phyloP scores from a whole-genome alignment of 345 rosid species.

The Reutealis trisperma region DNA sequence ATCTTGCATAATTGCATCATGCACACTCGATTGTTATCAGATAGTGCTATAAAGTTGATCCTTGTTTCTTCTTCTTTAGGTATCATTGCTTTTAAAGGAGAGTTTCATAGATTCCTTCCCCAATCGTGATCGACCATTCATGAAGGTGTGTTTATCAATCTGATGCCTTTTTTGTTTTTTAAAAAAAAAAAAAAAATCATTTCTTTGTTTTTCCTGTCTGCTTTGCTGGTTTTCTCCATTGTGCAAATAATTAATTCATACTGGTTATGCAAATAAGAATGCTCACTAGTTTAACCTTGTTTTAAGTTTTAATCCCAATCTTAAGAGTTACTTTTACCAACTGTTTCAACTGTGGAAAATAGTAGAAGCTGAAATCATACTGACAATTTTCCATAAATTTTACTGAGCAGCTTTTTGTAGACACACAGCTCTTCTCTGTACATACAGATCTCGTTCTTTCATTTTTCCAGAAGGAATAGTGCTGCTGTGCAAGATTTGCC shows the following conservation, averaged over 20 bases:
- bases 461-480: conserved; percentile 85
- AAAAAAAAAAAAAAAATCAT: too few species aligned
- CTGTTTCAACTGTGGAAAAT: background rate
- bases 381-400: background rate
- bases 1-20: background rate
- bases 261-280: background rate
- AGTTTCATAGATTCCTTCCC: conserved; percentile 89
- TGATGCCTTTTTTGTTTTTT: background rate
- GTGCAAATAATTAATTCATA: too few species aligned
- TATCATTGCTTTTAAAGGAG: conserved; percentile 87
- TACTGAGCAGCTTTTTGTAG: conserved; percentile 66
- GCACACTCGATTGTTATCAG: background rate
- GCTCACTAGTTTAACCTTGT: background rate
- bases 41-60: background rate
- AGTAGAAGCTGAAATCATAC: conserved; percentile 2
- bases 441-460: conserved; percentile 94
- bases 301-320: background rate
- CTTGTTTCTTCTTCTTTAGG: conserved; percentile 40
- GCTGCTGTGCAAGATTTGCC: conserved; percentile 13
- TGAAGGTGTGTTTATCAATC: conserved; percentile 70
- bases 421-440: conserved; percentile 95
- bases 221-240: background rate
- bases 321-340: background rate
- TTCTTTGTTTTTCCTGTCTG: too few species aligned
- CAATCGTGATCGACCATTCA: conserved; percentile 74